Conservation (phyloP, 2,329 filamentous ascomycete genomes). For the Colletotrichum cordylinicola region DNA sequence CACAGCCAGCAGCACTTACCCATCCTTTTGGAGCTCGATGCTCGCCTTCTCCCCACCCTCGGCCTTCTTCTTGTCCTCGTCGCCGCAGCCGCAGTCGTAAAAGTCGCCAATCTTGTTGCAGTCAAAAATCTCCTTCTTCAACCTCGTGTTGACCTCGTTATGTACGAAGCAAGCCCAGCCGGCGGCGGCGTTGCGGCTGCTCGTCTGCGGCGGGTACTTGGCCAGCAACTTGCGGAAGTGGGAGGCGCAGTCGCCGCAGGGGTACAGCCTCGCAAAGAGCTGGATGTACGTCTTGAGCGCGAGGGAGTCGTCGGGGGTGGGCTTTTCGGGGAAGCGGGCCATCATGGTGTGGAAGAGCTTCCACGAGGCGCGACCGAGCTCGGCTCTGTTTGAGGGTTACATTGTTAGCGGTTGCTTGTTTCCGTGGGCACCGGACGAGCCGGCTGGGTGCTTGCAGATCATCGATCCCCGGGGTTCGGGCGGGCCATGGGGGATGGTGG, state of each 20-base stretch:
- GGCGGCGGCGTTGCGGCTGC: slow-evolving; percentile 66
- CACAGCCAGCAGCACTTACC: neutral
- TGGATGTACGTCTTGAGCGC: slow-evolving; percentile 70
- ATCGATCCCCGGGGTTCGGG: neutral
- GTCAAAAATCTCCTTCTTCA: slow-evolving; percentile 68
- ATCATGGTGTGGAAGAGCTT: slow-evolving; percentile 76
- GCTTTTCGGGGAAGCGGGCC: slow-evolving; percentile 71
- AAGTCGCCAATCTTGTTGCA: slow-evolving; percentile 73
- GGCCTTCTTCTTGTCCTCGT: slow-evolving; percentile 57
- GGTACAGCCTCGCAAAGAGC: slow-evolving; percentile 72
- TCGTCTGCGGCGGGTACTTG: slow-evolving; percentile 70
- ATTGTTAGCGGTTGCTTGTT: slow-evolving; percentile 6
- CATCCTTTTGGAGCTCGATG: slow-evolving; percentile 16
- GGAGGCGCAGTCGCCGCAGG: slow-evolving; percentile 71
- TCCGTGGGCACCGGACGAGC: neutral
- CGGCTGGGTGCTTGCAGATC: neutral
- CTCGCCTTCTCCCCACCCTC: slow-evolving; percentile 27
- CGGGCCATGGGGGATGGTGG: neutral
- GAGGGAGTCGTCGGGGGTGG: slow-evolving; percentile 65
- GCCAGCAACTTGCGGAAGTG: slow-evolving; percentile 69
- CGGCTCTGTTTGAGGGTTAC: slow-evolving; percentile 48
- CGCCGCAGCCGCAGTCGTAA: slow-evolving; percentile 75
- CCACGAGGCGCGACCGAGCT: slow-evolving; percentile 73
- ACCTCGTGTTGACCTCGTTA: slow-evolving; percentile 69
- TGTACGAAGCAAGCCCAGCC: slow-evolving; percentile 74